These are phyloP conservation scores for Colletotrichum sp. DNA, from an alignment of 2,329 filamentous ascomycete species.

Conservation along the genomic window DNA sequence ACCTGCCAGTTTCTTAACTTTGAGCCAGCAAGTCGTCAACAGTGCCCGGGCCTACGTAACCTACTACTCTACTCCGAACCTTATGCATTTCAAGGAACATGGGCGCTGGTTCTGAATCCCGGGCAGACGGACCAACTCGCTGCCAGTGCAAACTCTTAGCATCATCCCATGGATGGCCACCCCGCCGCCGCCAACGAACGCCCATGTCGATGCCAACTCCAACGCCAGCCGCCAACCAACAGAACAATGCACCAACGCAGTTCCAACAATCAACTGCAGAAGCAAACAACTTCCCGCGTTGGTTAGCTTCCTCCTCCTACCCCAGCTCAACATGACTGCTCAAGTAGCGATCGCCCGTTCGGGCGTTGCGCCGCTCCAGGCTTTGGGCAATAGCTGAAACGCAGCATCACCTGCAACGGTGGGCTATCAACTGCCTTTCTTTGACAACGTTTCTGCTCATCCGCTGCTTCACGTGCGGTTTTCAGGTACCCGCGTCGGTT, in stretches of 20 bases:
- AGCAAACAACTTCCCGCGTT: neutral
- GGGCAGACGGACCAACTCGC: neutral
- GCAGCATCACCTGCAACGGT: constrained; percentile 6
- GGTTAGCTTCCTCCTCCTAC: neutral
- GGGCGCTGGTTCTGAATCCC: neutral
- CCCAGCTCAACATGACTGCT: neutral
- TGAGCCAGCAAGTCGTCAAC: neutral
- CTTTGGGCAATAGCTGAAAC: neutral
- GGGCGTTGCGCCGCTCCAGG: constrained; percentile 7
- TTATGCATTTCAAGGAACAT: neutral
- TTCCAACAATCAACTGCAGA: neutral
- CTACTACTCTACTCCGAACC: neutral
- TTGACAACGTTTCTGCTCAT: neutral
- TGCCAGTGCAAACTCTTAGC: neutral
- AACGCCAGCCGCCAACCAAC: neutral
- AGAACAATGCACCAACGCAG: neutral
- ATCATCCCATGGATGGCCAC: neutral
- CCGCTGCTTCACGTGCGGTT: neutral
- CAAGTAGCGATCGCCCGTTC: neutral
- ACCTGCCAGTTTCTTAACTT: neutral
- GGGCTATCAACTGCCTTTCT: neutral
- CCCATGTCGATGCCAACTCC: neutral
- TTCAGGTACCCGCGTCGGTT: neutral
- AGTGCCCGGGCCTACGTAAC: neutral
- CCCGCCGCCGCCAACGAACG: neutral